These are phyloP conservation scores for Petunia secreta DNA, from an alignment of 257 asterid genomes.

Conservation along the genomic window DNA sequence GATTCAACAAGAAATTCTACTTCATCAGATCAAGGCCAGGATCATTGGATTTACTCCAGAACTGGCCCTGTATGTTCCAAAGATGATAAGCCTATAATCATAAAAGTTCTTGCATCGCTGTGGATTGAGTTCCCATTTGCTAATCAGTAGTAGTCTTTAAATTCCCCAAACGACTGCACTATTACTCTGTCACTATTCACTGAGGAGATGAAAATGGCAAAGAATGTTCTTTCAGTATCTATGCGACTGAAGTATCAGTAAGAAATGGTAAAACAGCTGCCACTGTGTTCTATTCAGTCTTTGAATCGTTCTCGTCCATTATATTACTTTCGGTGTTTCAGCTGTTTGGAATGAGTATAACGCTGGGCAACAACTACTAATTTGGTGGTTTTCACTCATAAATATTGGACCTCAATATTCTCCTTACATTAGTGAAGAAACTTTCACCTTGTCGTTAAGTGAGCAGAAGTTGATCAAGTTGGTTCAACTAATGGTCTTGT, in stretches of 20 bases:
- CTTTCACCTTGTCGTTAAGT: background rate
- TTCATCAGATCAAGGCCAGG: background rate
- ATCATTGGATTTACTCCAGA: constrained; percentile 14
- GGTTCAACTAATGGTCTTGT: background rate
- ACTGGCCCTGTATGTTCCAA: background rate
- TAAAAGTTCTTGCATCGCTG: background rate
- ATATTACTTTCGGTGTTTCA: background rate
- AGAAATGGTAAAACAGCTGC: background rate
- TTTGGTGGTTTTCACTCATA: background rate
- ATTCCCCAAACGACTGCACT: background rate
- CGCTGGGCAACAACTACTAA: background rate
- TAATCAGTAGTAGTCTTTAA: background rate
- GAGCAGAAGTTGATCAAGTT: background rate
- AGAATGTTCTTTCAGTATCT: background rate
- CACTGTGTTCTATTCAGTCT: background rate
- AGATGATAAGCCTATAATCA: background rate
- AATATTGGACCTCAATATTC: background rate
- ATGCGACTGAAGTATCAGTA: background rate
- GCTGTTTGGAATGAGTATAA: background rate
- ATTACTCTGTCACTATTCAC: background rate
- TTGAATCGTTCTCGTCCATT: background rate
- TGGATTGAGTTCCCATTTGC: background rate
- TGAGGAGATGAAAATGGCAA: constrained; percentile 3
- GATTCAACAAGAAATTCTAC: background rate
- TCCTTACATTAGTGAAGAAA: background rate